Evolutionary conservation across 768 basidiomycete species (phyloP).

Genomic region (Infundibulicybe gibba): DNA sequence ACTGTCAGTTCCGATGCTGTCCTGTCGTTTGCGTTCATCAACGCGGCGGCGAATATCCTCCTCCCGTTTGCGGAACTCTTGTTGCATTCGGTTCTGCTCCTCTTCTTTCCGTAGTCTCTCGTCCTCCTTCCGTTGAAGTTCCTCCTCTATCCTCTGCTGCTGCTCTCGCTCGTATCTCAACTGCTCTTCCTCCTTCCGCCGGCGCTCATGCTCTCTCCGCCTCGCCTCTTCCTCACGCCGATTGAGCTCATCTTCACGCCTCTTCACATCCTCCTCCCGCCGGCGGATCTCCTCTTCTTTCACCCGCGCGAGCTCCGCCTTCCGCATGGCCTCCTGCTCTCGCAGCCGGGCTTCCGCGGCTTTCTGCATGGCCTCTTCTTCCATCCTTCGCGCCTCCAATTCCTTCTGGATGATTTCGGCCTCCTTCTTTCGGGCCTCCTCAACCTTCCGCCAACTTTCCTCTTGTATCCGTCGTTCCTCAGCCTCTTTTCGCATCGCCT

Average conservation of each 20-base stretch:
- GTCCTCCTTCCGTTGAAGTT: background rate
- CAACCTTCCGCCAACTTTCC: conserved; percentile 19
- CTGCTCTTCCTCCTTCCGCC: conserved; percentile 1
- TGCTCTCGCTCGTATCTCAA: background rate
- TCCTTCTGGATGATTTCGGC: conserved; percentile 15
- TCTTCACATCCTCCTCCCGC: conserved; percentile 24
- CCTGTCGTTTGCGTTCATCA: conserved; percentile 5
- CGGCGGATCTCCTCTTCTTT: conserved; percentile 22
- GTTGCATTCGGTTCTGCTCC: background rate
- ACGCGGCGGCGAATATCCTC: background rate
- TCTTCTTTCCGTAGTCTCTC: background rate
- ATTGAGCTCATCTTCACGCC: conserved; percentile 31
- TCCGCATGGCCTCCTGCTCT: conserved; percentile 12
- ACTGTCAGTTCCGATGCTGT: background rate
- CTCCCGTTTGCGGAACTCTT: background rate
- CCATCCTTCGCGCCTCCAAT: conserved; percentile 23
- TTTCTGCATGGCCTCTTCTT: conserved; percentile 19
- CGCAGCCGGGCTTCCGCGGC: conserved; percentile 16
- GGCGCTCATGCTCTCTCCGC: conserved; percentile 3
- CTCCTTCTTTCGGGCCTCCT: conserved; percentile 19
- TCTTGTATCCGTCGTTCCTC: conserved; percentile 15
- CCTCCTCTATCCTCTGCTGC: conserved; percentile 1
- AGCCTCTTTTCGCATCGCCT: conserved; percentile 24
- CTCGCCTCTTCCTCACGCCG: conserved; percentile 26
- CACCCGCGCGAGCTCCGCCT: conserved; percentile 17